Evolutionary conservation across 345 rosid species (phyloP), one percentile per base, ranked within the genome.

Genomic region (Melaleuca quinquenervia): DNA sequence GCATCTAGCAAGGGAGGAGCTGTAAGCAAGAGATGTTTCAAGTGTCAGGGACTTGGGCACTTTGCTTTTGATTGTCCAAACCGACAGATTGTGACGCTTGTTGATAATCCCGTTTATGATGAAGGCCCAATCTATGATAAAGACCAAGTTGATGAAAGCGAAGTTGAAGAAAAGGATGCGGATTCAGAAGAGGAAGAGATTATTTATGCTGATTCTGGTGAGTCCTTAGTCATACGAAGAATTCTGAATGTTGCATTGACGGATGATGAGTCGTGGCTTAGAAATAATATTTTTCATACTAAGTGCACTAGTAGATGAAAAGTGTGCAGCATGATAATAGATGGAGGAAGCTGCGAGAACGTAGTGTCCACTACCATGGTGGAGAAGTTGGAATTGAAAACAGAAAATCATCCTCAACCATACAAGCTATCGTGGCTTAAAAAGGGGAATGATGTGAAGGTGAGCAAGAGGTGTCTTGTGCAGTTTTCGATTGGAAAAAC

Each of bases 401-500:
- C 44, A 4, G 52, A 82, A 3, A 8, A 53, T 11, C 82, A 87
- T 70, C 87, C 48, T 6, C 18, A 21, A n/a, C 87, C 85, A 3
- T 87, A 87, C 76, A 85, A 51, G 85, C 26, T 87, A 11, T 49
- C 50, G 5, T 87, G 87, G 89, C 76, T 87, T 7, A 85, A 60
- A 10, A 36, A 85, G 16, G 84, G 86, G 2, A 45, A 49, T 52
- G 83, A 52, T 18, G 62, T 87, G 9, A 9, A 53, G 13, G 58
- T 87, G 50, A 60, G 22, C 50, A 16, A 80, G n/a, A 49, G 83
- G 20, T 49, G 21, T 12, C 26, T n/a, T 12, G 83, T 80, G 36
- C 50, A 49, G 11, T 80, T 80, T 44, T 80, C 51, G 20, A 80
- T 80, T 80, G 83, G 83, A 24, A 36, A 44, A 22, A 80, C 18